Evolutionary conservation across 208 protist species (phyloP).

Genomic region (Acanthamoeba sp.): DNA sequence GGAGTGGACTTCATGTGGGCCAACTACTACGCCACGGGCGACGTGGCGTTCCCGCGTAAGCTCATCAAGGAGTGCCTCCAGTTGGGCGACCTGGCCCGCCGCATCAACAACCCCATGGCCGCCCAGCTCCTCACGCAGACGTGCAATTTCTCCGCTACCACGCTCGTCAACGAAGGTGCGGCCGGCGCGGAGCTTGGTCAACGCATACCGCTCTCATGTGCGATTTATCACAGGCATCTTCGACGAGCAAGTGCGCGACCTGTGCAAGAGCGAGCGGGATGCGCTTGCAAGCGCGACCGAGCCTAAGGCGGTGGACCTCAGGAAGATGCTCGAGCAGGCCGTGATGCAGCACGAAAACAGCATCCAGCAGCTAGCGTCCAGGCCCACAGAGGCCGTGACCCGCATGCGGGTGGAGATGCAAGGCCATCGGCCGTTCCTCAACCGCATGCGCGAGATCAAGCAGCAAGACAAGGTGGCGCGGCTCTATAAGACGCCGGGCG

Average conservation of each 20-base stretch:
- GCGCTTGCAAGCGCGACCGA: background rate
- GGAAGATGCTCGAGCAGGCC: background rate
- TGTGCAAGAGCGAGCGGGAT: background rate
- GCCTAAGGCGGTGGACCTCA: background rate
- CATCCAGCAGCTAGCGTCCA: conserved; percentile 1
- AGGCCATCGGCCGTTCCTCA: conserved; percentile 3
- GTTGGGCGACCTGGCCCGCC: background rate
- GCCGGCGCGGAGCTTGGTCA: background rate
- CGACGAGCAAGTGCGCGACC: background rate
- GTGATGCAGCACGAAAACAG: background rate
- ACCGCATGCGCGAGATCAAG: background rate
- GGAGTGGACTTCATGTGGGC: conserved; percentile 5
- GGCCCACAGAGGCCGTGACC: background rate
- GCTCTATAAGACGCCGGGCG: background rate
- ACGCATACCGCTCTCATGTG: background rate
- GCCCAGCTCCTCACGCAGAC: conserved; percentile 10
- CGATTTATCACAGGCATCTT: background rate
- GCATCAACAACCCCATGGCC: background rate
- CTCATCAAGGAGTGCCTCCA: background rate
- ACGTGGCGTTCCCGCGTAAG: background rate
- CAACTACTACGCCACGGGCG: background rate
- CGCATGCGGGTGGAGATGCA: conserved; percentile 19
- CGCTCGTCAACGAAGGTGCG: conserved; percentile 13
- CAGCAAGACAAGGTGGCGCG: conserved; percentile 1
- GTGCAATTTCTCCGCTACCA: background rate